phyloP scores from a whole-genome alignment of 768 basidiomycete species.

The Rhodotorula graminis region DNA sequence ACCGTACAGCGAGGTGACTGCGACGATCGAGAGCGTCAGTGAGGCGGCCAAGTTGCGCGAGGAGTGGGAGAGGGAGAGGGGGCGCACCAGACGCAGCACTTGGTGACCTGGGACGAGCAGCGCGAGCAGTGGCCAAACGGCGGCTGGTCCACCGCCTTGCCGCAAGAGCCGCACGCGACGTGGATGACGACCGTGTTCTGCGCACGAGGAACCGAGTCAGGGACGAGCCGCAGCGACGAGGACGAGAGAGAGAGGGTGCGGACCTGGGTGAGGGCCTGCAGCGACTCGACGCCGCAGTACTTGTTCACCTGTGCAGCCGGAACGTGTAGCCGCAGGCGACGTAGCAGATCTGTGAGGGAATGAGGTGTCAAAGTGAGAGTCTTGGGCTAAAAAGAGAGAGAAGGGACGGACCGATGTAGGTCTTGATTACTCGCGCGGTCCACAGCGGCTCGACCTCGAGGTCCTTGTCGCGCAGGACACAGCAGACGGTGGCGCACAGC shows the following conservation, averaged over 20 bases:
- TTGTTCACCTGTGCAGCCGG: conserved; percentile 30
- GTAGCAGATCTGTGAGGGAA: conserved; percentile 28
- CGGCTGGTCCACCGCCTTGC: conserved; percentile 25
- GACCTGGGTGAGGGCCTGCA: conserved; percentile 19
- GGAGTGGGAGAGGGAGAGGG: too few relatives aligned
- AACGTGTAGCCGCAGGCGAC: conserved; percentile 17
- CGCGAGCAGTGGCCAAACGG: conserved; percentile 22
- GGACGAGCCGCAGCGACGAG: not conserved
- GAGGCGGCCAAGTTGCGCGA: not conserved
- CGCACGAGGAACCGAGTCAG: not conserved
- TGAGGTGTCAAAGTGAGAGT: not conserved
- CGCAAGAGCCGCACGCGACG: conserved; percentile 31
- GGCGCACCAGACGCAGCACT: conserved; percentile 33
- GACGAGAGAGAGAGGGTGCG: not conserved
- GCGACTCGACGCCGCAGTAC: conserved; percentile 13
- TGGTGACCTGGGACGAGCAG: conserved; percentile 6
- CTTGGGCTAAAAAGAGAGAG: too few relatives aligned
- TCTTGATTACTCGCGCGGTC: conserved; percentile 24
- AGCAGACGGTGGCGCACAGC: conserved; percentile 26
- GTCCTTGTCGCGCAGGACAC: conserved; percentile 13
- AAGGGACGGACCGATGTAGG: conserved; percentile 25
- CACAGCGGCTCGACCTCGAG: conserved; percentile 20
- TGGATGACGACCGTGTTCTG: conserved; percentile 36
- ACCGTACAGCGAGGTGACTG: conserved; percentile 27
- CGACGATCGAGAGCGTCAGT: not conserved